These are phyloP conservation scores for Alternaria angustiovoidea DNA, from an alignment of 2,329 filamentous ascomycete genomes.

Conservation along the genomic window DNA sequence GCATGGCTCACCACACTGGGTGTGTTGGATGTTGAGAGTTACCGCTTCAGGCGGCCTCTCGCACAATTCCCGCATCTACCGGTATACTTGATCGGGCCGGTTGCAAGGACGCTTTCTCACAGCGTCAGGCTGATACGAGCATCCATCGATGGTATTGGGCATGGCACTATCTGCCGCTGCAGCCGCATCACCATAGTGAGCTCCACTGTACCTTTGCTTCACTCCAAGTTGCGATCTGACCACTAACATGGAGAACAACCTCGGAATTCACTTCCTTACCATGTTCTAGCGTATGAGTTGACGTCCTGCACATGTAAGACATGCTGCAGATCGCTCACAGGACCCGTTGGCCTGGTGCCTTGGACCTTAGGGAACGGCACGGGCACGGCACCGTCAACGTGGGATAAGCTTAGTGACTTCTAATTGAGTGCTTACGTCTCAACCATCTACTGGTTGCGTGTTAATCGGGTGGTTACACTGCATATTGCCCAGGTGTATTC, in stretches of 20 bases:
- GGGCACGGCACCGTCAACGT: conserved; percentile 3
- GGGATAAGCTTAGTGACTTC: neutral
- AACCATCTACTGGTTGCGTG: neutral
- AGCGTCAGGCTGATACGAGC: neutral
- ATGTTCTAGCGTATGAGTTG: conserved; percentile 2
- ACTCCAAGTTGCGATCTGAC: neutral
- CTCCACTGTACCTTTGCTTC: neutral
- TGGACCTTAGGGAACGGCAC: neutral
- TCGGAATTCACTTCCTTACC: neutral
- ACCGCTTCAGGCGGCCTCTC: conserved; percentile 12
- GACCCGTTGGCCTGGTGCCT: neutral
- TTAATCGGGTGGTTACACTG: neutral
- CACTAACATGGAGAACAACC: neutral
- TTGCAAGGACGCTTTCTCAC: neutral
- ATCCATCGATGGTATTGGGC: neutral
- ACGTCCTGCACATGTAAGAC: conserved; percentile 1
- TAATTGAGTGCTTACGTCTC: conserved; percentile 2
- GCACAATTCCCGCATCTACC: conserved; percentile 11
- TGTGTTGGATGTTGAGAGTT: neutral
- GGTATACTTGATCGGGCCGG: neutral
- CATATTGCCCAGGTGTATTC: neutral
- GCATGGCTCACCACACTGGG: neutral
- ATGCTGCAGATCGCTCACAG: conserved; percentile 1
- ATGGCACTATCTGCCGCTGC: neutral
- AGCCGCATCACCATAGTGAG: neutral